phyloP scores from a whole-genome alignment of 2,329 filamentous ascomycete genomes.

The Nothophoma quercina region DNA sequence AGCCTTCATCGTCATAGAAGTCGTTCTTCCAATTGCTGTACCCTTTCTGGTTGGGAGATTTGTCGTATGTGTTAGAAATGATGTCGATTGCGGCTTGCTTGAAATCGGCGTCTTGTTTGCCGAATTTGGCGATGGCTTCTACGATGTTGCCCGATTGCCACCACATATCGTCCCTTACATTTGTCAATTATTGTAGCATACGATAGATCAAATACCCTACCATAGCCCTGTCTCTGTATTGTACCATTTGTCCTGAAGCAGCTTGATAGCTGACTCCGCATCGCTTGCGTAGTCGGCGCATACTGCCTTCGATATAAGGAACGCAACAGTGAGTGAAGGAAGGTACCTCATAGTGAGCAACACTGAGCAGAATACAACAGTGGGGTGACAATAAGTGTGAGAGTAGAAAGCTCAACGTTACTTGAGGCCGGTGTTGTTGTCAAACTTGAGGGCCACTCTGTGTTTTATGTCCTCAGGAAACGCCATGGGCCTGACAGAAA shows the following conservation, averaged over 20 bases:
- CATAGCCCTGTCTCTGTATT: conserved; percentile 43
- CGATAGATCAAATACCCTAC: conserved; percentile 22
- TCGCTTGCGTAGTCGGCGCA: conserved; percentile 38
- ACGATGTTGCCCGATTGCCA: conserved; percentile 50
- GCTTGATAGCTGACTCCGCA: conserved; percentile 37
- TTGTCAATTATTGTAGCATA: background rate
- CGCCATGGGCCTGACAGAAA: conserved; percentile 22
- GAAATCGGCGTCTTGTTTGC: conserved; percentile 37
- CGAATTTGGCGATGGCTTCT: conserved; percentile 45
- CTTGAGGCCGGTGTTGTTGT: background rate
- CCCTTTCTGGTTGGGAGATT: conserved; percentile 36
- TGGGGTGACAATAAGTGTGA: background rate
- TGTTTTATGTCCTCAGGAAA: conserved; percentile 30
- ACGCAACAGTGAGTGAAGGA: conserved; percentile 15
- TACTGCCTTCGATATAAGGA: background rate
- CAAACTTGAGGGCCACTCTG: conserved; percentile 15
- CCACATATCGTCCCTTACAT: conserved; percentile 38
- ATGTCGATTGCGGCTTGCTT: conserved; percentile 39
- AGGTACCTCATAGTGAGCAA: conserved; percentile 25
- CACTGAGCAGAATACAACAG: background rate
- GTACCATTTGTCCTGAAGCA: conserved; percentile 45
- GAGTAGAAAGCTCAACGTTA: background rate
- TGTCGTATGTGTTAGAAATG: conserved; percentile 44
- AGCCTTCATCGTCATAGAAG: conserved; percentile 68
- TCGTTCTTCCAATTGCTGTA: conserved; percentile 57